These are phyloP conservation scores for Colletotrichum camelliae DNA, from an alignment of 2,329 filamentous ascomycete species.

Conservation along the genomic window DNA sequence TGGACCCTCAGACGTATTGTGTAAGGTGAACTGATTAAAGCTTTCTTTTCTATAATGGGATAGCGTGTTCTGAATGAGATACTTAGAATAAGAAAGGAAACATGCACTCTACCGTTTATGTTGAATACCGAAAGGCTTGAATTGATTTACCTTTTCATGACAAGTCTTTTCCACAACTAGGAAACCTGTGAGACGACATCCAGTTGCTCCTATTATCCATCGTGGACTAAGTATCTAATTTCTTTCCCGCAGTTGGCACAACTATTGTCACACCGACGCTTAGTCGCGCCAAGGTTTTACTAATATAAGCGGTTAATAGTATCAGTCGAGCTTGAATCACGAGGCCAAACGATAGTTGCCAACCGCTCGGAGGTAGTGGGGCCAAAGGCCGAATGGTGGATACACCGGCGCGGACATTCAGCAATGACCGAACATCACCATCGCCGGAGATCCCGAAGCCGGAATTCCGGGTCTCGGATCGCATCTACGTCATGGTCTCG, in stretches of 20 bases:
- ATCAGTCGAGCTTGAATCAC: not conserved
- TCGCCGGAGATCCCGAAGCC: not conserved
- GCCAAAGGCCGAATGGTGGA: not conserved
- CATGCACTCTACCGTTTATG: not conserved
- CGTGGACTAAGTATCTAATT: no score
- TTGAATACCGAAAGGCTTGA: not conserved
- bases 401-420: not conserved
- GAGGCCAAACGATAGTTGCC: not conserved
- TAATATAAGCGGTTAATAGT: not conserved
- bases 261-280: not conserved
- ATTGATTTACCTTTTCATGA: not conserved
- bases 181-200: no score
- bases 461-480: not conserved
- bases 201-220: no score
- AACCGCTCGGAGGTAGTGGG: not conserved
- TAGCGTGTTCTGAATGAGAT: not conserved
- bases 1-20: not conserved
- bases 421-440: not conserved
- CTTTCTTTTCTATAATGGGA: not conserved
- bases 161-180: no score
- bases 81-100: not conserved
- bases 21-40: not conserved
- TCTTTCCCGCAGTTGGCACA: not conserved
- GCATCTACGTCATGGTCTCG: not conserved
- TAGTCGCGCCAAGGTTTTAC: not conserved